Conservation (phyloP, 1,284 basidiomycete genomes). For the Dichomitus squalens region DNA sequence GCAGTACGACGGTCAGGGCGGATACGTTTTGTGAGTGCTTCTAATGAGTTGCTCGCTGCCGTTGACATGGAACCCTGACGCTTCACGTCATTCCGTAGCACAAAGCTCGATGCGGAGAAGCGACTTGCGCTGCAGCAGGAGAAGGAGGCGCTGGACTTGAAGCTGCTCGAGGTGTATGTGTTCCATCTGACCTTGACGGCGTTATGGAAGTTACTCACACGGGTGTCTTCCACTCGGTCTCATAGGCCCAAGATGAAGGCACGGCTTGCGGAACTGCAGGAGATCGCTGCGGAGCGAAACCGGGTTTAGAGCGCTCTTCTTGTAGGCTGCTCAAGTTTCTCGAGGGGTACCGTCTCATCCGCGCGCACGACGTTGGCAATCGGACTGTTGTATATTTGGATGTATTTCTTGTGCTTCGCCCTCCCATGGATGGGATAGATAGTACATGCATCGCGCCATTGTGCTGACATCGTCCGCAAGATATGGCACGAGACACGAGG, state of each 20-base stretch:
- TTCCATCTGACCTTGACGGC: not conserved
- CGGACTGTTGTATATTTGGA: not conserved
- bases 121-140: constrained; percentile 92
- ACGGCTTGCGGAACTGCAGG: constrained; percentile 72
- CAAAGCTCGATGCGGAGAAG: constrained; percentile 90
- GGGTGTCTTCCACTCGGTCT: not conserved
- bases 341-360: no score
- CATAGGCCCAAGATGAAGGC: constrained; percentile 79
- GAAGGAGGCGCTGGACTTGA: constrained; percentile 83
- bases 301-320: constrained; percentile 12
- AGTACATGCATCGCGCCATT: not conserved
- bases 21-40: constrained; percentile 78
- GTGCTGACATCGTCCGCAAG: not conserved
- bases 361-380: no score
- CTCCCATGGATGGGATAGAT: no score
- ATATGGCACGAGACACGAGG: not conserved
- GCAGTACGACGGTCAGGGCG: constrained; percentile 85
- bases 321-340: not conserved
- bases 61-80: not conserved
- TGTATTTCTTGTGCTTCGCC: no score
- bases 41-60: not conserved
- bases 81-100: constrained; percentile 46
- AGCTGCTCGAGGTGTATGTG: constrained; percentile 78
- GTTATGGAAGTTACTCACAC: constrained; percentile 1
- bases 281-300: constrained; percentile 31